phyloP scores from a whole-genome alignment of 192 early-diverging fungal species.

The Endogone sp. region DNA sequence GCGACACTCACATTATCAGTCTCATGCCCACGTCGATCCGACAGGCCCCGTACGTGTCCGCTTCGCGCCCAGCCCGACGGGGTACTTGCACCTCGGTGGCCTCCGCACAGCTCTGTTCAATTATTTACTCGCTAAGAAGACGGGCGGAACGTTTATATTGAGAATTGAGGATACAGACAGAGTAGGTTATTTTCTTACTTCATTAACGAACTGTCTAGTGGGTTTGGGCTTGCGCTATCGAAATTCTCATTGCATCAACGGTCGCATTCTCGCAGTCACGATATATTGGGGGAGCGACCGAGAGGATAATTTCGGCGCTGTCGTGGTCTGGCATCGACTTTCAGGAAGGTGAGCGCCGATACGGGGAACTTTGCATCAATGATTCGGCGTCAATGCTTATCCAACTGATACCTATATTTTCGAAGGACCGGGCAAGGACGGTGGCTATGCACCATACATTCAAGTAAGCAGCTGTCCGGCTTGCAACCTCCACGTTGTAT shows the following conservation, averaged over 20 bases:
- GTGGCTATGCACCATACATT: conserved; percentile 57
- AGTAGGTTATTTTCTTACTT: conserved; percentile 24
- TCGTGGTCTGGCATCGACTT: conserved; percentile 72
- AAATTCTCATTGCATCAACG: neutral
- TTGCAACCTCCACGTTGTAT: no score
- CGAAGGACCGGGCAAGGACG: conserved; percentile 55
- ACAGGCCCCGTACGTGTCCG: conserved; percentile 65
- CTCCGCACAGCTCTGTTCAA: conserved; percentile 92
- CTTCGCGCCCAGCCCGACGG: conserved; percentile 94
- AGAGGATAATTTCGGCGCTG: conserved; percentile 59
- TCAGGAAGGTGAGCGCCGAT: conserved; percentile 58
- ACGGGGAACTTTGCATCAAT: no score
- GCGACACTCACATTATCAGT: neutral
- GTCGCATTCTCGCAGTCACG: conserved; percentile 41
- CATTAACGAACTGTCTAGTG: neutral
- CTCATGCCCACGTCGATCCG: conserved; percentile 1
- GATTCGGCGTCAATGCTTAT: no score
- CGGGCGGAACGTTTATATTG: conserved; percentile 73
- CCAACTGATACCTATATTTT: no score
- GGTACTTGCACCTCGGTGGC: conserved; percentile 88
- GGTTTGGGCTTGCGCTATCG: neutral
- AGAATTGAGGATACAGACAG: conserved; percentile 95
- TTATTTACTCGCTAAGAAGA: conserved; percentile 74
- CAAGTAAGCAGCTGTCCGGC: conserved; percentile 57
- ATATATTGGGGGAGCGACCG: conserved; percentile 68